phyloP scores from a whole-genome alignment of 2,329 filamentous ascomycete genomes.

The Neonectria faginata region DNA sequence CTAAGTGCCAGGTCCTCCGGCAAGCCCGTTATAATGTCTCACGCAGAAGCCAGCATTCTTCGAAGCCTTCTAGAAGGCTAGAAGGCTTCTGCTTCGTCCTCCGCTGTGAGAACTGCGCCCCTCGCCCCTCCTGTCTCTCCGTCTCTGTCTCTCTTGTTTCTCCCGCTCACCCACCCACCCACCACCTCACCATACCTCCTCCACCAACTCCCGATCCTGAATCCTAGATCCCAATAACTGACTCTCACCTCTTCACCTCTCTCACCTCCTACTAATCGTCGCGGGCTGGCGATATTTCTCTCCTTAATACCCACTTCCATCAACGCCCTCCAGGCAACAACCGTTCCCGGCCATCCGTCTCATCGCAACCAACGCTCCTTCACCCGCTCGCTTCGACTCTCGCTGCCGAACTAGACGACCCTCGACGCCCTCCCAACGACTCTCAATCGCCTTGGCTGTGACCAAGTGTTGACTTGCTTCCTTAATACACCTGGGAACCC shows the following conservation, averaged over 20 bases:
- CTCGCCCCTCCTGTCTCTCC: slow-evolving; percentile 27
- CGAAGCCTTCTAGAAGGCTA: slow-evolving; percentile 51
- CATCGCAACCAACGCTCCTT: slow-evolving; percentile 31
- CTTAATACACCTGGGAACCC: slow-evolving; percentile 13
- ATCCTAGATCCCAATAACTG: slow-evolving; percentile 20
- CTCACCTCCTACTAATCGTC: slow-evolving; percentile 36
- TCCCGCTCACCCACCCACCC: slow-evolving; percentile 24
- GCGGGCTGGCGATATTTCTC: slow-evolving; percentile 45
- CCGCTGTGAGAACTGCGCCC: slow-evolving; percentile 26
- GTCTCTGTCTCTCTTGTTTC: slow-evolving; percentile 19
- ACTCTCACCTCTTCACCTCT: slow-evolving; percentile 37
- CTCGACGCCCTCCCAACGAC: slow-evolving; percentile 15
- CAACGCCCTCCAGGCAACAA: slow-evolving; percentile 26
- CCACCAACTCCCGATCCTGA: slow-evolving; percentile 26
- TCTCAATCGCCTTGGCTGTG: slow-evolving; percentile 19
- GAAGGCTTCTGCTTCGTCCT: slow-evolving; percentile 41
- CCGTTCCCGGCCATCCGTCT: slow-evolving; percentile 17
- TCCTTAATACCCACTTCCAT: slow-evolving; percentile 34
- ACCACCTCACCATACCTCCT: slow-evolving; percentile 5
- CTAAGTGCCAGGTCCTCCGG: slow-evolving; percentile 43
- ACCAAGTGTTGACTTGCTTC: slow-evolving; percentile 4
- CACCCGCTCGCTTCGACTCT: slow-evolving; percentile 22
- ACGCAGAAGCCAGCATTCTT: slow-evolving; percentile 42
- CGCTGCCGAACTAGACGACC: background rate
- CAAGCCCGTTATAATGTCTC: slow-evolving; percentile 49